These are phyloP conservation scores for Lipomyces yamanashiensis DNA, from an alignment of 805 yeast genomes.

Conservation along the genomic window DNA sequence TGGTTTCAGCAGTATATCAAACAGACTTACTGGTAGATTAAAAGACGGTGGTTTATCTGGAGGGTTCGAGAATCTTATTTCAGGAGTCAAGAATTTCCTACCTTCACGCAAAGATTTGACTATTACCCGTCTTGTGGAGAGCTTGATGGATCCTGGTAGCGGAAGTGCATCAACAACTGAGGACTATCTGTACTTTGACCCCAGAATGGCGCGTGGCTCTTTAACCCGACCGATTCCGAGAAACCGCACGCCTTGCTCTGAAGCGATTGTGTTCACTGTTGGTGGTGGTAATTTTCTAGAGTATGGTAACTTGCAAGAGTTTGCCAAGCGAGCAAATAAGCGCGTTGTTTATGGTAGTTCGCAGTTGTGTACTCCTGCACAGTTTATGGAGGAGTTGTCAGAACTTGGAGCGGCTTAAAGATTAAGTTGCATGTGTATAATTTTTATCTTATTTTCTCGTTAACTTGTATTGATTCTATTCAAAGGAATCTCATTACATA, in stretches of 20 bases:
- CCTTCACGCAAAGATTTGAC: conserved; percentile 91
- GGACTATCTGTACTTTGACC: conserved; percentile 89
- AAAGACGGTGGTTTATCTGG: conserved; percentile 84
- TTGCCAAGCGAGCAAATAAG: conserved; percentile 47
- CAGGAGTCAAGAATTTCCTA: conserved; percentile 82
- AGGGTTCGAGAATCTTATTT: conserved; percentile 86
- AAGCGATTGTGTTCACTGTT: conserved; percentile 85
- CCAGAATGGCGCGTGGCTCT: conserved; percentile 82
- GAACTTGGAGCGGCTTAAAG: conserved; percentile 44
- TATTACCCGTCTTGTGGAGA: conserved; percentile 86
- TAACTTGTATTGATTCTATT: not conserved
- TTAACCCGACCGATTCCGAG: conserved; percentile 83
- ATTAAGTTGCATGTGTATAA: not conserved
- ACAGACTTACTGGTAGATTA: conserved; percentile 72
- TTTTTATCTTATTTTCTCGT: not conserved
- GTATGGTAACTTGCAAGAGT: conserved; percentile 79
- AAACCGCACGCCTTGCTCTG: conserved; percentile 49
- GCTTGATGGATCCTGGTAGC: conserved; percentile 77
- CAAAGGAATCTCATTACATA: not conserved
- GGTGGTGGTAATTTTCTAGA: conserved; percentile 97
- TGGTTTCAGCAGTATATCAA: conserved; percentile 71
- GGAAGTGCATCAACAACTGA: conserved; percentile 63
- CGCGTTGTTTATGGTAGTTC: conserved; percentile 87
- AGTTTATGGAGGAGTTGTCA: conserved; percentile 69
- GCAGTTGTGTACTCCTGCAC: conserved; percentile 68